Base-by-base conservation (phyloP, 257 asterid species). In the Solanum peruvianum region DNA sequence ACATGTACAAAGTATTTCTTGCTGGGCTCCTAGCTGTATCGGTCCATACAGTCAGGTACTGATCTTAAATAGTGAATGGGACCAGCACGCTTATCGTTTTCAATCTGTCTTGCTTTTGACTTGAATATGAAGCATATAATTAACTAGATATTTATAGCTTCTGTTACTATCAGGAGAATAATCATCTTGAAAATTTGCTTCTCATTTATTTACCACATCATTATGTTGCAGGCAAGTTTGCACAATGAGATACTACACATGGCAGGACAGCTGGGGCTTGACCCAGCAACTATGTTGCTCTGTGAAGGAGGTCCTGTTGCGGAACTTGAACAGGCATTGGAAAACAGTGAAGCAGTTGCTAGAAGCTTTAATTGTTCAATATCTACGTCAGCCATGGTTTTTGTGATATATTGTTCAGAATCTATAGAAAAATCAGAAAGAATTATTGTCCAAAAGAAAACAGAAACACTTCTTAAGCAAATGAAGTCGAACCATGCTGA, bases 1-100 rank as follows among this genome's bases (percentile, higher is more conserved):
- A 93, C 99, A 97, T 85, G 98, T 97, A 56, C 99, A 97, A 82
- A 97, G 99, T 90, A 94, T 97, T 87, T 97, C 99, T 58, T 92
- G 93, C 92, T 95, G 99, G 99, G 99, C 99, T 88, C 99, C 98
- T 86, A 95, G 99, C 87, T 97, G 99, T 88, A 97, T 97, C 64
- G 99, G 99, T 89, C 98, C 99, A 33, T 97, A 97, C 91, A 97
- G 98, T 90, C 99, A 97, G 99, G 99, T 96, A 87, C 86, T 92
- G 69, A 89, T 87, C 69, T 49, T 18, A 49, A 15, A 27, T 27
- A 47, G 27, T 47, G 3, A 44, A 45, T 37, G 25, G 85, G 84
- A 37, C 11, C 25, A 16, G 9, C 45, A 10, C 2, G 20, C 21
- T 81, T 47, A 49, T 81, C 21, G 0, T 81, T 49, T 81, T 49